Evolutionary conservation across 352 stramenopile genomes (phyloP).

Genomic region (Pythium apleroticum): DNA sequence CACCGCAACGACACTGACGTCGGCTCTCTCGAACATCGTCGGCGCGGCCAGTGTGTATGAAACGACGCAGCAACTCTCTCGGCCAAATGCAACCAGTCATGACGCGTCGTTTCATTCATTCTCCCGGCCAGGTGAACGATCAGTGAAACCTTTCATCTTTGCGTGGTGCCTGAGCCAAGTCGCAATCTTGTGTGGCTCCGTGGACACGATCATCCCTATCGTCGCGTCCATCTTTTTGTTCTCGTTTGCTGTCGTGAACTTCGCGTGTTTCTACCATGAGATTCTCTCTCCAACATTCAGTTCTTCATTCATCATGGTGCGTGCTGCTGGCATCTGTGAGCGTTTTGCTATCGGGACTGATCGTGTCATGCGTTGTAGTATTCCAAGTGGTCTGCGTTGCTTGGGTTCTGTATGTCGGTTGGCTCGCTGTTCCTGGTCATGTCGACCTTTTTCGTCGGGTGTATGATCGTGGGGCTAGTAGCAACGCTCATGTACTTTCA

Average conservation of each 20-base stretch:
- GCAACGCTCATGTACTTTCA: conserved; percentile 34
- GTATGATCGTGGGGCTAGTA: conserved; percentile 26
- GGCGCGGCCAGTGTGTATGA: conserved; percentile 24
- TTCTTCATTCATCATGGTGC: conserved; percentile 48
- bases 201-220: conserved; percentile 43
- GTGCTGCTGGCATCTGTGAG: not conserved
- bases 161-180: conserved; percentile 38
- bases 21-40: conserved; percentile 50
- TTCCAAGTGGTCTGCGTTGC: conserved; percentile 48
- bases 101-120: not conserved
- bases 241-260: conserved; percentile 50
- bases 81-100: not conserved
- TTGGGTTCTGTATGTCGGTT: conserved; percentile 43
- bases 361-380: conserved; percentile 29
- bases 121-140: not conserved
- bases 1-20: conserved; percentile 41
- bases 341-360: not conserved
- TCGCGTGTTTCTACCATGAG: conserved; percentile 54
- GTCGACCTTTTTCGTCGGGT: conserved; percentile 37
- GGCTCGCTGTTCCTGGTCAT: conserved; percentile 46
- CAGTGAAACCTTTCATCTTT: conserved; percentile 6
- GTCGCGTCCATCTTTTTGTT: conserved; percentile 47
- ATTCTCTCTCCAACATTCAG: conserved; percentile 40
- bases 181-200: conserved; percentile 38
- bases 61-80: not conserved